Evolutionary conservation across 768 basidiomycete species (phyloP).

Genomic region (Aureoboletus auriporus): DNA sequence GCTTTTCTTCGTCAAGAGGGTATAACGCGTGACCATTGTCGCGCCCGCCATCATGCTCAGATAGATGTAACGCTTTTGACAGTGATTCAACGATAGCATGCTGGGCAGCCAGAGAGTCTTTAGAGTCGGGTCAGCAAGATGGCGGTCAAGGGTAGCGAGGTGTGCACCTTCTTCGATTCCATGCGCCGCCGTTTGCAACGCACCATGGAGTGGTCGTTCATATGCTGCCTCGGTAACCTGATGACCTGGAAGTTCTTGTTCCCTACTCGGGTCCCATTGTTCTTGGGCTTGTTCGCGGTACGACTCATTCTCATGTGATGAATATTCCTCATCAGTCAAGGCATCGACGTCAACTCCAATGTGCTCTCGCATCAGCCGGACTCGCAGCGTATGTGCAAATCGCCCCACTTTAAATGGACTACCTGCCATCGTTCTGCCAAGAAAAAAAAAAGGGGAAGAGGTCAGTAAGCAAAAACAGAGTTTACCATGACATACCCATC

Average conservation of each 20-base stretch:
- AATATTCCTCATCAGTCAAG: constrained; percentile 71
- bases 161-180: constrained; percentile 49
- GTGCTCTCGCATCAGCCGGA: constrained; percentile 96
- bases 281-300: constrained; percentile 46
- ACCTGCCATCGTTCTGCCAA: constrained; percentile 82
- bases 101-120: constrained; percentile 40
- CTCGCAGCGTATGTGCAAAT: constrained; percentile 90
- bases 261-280: constrained; percentile 69
- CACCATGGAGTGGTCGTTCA: constrained; percentile 28
- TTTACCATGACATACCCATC: constrained; percentile 58
- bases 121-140: constrained; percentile 5
- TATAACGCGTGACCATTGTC: constrained; percentile 50
- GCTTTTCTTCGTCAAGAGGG: constrained; percentile 46
- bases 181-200: constrained; percentile 36
- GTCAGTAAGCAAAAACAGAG: not conserved
- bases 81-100: constrained; percentile 36
- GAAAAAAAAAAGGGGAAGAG: too few species aligned
- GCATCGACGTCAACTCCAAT: constrained; percentile 92
- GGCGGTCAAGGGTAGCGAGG: not conserved
- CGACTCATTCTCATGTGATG: constrained; percentile 48
- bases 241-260: constrained; percentile 49
- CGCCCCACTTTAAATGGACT: constrained; percentile 93
- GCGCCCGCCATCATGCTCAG: not conserved
- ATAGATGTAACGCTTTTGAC: constrained; percentile 37
- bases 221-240: constrained; percentile 43